A percentile compares a stretch with the other conserved stretches of the same genome.
These are phyloP conservation scores for Diaporthe ampelina DNA, from an alignment of 2,329 filamentous ascomycete species.

Conservation along the genomic window DNA sequence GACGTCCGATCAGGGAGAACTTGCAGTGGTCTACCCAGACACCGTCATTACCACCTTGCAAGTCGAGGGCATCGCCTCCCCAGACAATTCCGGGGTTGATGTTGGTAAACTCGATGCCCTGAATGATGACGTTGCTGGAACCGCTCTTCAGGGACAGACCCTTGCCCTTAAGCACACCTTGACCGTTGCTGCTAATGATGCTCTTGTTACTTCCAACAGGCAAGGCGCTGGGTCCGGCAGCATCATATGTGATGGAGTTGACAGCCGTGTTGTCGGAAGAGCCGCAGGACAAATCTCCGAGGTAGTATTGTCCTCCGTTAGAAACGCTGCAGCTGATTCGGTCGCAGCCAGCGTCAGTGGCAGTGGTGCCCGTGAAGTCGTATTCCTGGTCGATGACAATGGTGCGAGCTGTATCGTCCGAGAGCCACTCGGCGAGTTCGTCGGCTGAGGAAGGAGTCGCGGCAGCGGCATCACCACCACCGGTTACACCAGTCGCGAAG, in stretches of 20 bases:
- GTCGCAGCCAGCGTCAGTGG: slow-evolving; percentile 65
- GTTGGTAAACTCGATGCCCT: slow-evolving; percentile 58
- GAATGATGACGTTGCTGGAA: slow-evolving; percentile 71
- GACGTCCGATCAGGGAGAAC: slow-evolving; percentile 70
- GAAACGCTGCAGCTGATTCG: slow-evolving; percentile 46
- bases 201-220: slow-evolving; percentile 47
- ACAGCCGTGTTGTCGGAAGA: neutral
- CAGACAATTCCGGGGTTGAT: slow-evolving; percentile 53
- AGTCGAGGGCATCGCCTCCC: slow-evolving; percentile 69
- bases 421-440: slow-evolving; percentile 71
- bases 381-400: slow-evolving; percentile 71
- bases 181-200: slow-evolving; percentile 64
- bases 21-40: slow-evolving; percentile 68
- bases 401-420: slow-evolving; percentile 64
- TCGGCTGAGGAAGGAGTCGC: slow-evolving; percentile 67
- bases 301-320: slow-evolving; percentile 62
- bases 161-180: slow-evolving; percentile 70
- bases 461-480: slow-evolving; percentile 67
- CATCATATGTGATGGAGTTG: slow-evolving; percentile 58
- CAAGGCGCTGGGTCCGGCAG: slow-evolving; percentile 54
- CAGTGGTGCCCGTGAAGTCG: slow-evolving; percentile 69
- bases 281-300: slow-evolving; percentile 60
- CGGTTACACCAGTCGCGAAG: slow-evolving; percentile 67
- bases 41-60: slow-evolving; percentile 55
- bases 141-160: slow-evolving; percentile 62